These are phyloP conservation scores for Alternaria rosae DNA, from an alignment of 2,329 filamentous ascomycete species.

Conservation along the genomic window DNA sequence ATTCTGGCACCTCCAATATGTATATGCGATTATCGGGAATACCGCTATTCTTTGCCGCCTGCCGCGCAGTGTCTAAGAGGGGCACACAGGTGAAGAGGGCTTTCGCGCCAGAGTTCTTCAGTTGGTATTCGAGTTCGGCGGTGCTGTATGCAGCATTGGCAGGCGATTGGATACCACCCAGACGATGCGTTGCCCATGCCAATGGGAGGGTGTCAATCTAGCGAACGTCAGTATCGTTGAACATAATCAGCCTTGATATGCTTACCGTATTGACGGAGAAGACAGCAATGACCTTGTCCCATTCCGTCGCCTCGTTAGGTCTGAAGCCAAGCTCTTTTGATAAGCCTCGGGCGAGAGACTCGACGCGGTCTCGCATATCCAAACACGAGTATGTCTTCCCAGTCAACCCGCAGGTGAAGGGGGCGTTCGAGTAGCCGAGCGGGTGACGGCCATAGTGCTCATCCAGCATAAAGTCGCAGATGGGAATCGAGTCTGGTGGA, in stretches of 20 bases:
- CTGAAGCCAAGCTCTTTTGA: slow-evolving; percentile 75
- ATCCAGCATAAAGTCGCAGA: slow-evolving; percentile 78
- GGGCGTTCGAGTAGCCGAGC: slow-evolving; percentile 68
- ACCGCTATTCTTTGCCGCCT: slow-evolving; percentile 68
- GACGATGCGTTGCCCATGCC: slow-evolving; percentile 75
- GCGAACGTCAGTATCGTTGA: slow-evolving; percentile 21
- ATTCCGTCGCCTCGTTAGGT: slow-evolving; percentile 75
- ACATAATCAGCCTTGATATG: slow-evolving; percentile 1
- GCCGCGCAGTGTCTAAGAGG: slow-evolving; percentile 68
- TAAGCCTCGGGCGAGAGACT: slow-evolving; percentile 72
- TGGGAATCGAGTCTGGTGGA: slow-evolving; percentile 75
- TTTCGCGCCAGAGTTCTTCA: slow-evolving; percentile 72
- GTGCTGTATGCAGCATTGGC: slow-evolving; percentile 78
- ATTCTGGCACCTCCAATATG: slow-evolving; percentile 71
- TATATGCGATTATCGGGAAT: slow-evolving; percentile 72
- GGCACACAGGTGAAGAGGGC: slow-evolving; percentile 76
- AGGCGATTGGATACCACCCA: slow-evolving; percentile 76
- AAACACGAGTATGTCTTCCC: slow-evolving; percentile 70
- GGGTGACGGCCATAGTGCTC: slow-evolving; percentile 73
- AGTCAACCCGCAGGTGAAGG: slow-evolving; percentile 79
- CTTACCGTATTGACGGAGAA: slow-evolving; percentile 82
- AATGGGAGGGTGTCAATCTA: slow-evolving; percentile 78
- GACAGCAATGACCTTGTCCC: slow-evolving; percentile 79
- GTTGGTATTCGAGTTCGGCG: slow-evolving; percentile 73
- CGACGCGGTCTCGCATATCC: slow-evolving; percentile 71